Conservation (phyloP, 192 early-diverging fungal genomes). For the Phycomyces nitens region DNA sequence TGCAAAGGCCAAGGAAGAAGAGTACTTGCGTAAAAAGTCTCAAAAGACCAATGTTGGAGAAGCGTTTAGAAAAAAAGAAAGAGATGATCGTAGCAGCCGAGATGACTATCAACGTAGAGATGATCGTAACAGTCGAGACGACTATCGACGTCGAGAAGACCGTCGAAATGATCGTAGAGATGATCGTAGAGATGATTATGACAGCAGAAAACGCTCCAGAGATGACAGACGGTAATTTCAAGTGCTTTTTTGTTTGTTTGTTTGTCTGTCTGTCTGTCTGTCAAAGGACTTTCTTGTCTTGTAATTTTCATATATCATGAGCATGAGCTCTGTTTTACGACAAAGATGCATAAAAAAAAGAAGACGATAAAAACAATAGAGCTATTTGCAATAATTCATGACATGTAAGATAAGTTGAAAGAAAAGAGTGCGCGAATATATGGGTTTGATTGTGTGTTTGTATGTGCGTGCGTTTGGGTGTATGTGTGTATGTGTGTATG, state of each 20-base stretch:
- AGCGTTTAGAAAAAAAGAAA: constrained; percentile 10
- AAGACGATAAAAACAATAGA: not conserved
- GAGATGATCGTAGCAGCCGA: not conserved
- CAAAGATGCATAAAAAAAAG: not conserved
- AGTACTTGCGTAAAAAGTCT: constrained; percentile 10
- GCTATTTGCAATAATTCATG: not conserved
- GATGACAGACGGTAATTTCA: too few relatives aligned
- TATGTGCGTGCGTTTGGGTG: not conserved
- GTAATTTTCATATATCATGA: too few relatives aligned
- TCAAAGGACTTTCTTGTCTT: too few relatives aligned
- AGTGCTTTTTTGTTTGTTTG: too few relatives aligned
- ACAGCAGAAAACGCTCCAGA: constrained; percentile 2
- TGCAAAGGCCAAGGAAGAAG: constrained; percentile 17
- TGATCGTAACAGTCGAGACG: constrained; percentile 4
- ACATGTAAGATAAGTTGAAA: too few relatives aligned
- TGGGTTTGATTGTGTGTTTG: not conserved
- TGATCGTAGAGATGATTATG: constrained; percentile 6
- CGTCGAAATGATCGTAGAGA: not conserved
- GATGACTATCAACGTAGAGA: not conserved
- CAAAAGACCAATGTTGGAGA: constrained; percentile 12
- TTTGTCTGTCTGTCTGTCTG: too few relatives aligned
- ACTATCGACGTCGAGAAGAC: not conserved
- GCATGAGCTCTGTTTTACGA: too few relatives aligned
- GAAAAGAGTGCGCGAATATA: too few relatives aligned
- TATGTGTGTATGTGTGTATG: not conserved